Evolutionary conservation across 75 land plant species (phyloP).

Genomic region (Selaginella moellendorffii): DNA sequence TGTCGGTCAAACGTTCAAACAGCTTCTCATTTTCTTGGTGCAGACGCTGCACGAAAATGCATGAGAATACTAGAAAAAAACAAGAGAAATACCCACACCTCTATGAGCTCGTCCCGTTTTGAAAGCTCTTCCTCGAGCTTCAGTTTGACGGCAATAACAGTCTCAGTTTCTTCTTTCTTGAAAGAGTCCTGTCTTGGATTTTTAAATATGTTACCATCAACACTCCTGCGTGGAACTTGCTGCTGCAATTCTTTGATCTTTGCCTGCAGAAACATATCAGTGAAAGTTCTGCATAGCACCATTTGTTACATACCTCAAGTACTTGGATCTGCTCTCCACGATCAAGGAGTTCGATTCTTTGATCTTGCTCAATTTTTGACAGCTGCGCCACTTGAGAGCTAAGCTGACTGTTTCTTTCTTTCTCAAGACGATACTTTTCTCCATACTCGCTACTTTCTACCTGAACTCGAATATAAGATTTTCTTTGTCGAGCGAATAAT

Average conservation of each 20-base stretch:
- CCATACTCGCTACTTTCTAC: constrained; percentile 42
- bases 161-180: constrained; percentile 27
- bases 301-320: constrained; percentile 90
- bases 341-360: constrained; percentile 58
- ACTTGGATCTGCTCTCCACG: constrained; percentile 38
- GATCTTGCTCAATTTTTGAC: constrained; percentile 60
- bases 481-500: too few relatives aligned
- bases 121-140: constrained; percentile 89
- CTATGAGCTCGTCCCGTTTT: constrained; percentile 91
- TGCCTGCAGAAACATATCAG: constrained; percentile 39
- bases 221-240: constrained; percentile 14
- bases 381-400: constrained; percentile 63
- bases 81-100: constrained; percentile 28
- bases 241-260: constrained; percentile 43
- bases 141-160: constrained; percentile 40
- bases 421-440: constrained; percentile 53
- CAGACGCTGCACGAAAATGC: constrained; percentile 77
- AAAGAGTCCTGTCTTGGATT: background rate
- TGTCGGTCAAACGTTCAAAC: constrained; percentile 79
- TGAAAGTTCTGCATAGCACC: too few relatives aligned
- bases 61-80: background rate
- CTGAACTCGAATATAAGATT: too few relatives aligned
- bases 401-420: constrained; percentile 58
- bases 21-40: constrained; percentile 97
- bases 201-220: background rate